Evolutionary conservation across 1,284 basidiomycete species (phyloP), one percentile per base, ranked within the genome.

Genomic region (Stereum hirsutum): DNA sequence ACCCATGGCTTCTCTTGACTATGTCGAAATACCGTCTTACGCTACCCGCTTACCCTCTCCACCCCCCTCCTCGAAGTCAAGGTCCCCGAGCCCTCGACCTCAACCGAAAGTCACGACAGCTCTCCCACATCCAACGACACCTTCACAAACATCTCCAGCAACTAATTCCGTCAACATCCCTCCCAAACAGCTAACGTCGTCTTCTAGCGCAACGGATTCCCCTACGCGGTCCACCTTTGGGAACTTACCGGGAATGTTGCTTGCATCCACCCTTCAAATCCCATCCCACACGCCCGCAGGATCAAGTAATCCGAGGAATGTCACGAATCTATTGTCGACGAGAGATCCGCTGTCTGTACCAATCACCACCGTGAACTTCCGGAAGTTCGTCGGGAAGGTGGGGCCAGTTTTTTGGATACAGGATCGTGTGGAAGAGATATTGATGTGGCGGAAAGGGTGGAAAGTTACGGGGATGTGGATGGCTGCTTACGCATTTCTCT

Each of bases 401-500:
- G 81, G 82, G 0, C 78, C 81, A 0, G 61, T 86, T 5, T 88
- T 87, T 52, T 89, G 85, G 85, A 49, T 89, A 11, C 82, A 85
- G 59, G 86, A 89, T 53, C 63, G 85, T 2, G 52, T 81, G 15
- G 85, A 89, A 54, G 85, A 89, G 59, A 69, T 86, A 14, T 42
- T 89, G 2, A 61, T 81, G 47, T 89, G 86, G 85, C 78, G 70
- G 57, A 67, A 69, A 43, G 82, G 83, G 0, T 78, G 74, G 76
- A 72, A 70, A 53, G 65, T 75, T 31, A 88, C 85, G 0, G 50
- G 63, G 8, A 68, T 72, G 1, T 89, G 82, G 79, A 76, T 87
- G 59, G 68, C 71, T 1, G 69, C 60, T 0, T 89, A 86, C 53
- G 71, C 71, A 0, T 83, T 87, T 52, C 55, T 88, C 17, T 89